phyloP scores from a whole-genome alignment of 1,284 basidiomycete species.

The Phaffia rhodozyma region DNA sequence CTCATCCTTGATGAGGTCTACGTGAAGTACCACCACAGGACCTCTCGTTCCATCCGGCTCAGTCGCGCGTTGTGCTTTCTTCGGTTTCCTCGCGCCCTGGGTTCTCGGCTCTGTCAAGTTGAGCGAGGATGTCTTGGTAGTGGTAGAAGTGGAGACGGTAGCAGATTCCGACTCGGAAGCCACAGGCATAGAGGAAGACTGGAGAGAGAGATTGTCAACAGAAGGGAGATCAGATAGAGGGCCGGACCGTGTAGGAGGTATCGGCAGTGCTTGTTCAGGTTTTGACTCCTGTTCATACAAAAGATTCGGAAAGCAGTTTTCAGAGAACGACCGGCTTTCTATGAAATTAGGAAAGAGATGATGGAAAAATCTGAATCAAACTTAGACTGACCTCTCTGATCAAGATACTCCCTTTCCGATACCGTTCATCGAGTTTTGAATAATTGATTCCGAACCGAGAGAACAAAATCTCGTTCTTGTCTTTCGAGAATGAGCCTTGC shows the following conservation, averaged over 20 bases:
- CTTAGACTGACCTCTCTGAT: slow-evolving; percentile 44
- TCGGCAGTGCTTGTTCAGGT: neutral
- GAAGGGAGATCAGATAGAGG: neutral
- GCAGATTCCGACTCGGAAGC: neutral
- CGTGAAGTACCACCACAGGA: slow-evolving; percentile 51
- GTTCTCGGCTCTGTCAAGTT: neutral
- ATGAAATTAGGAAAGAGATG: neutral
- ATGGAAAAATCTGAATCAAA: neutral
- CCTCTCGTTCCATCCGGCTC: slow-evolving; percentile 33
- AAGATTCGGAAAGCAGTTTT: neutral
- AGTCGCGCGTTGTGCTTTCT: slow-evolving; percentile 32
- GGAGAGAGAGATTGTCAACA: neutral
- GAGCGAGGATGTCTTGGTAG: neutral
- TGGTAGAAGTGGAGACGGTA: neutral
- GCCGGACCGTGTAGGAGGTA: neutral
- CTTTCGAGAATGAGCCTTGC: slow-evolving; percentile 72
- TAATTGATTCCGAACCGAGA: slow-evolving; percentile 77
- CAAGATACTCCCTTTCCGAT: slow-evolving; percentile 74
- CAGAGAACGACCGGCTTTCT: neutral
- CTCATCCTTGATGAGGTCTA: slow-evolving; percentile 66
- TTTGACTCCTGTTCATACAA: too few species aligned
- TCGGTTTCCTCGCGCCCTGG: slow-evolving; percentile 30
- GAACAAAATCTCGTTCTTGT: slow-evolving; percentile 87
- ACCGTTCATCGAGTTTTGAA: slow-evolving; percentile 59
- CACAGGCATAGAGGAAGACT: neutral